phyloP scores from a whole-genome alignment of 805 yeast genomes.

The Wickerhamomyces kurtzmanii region DNA sequence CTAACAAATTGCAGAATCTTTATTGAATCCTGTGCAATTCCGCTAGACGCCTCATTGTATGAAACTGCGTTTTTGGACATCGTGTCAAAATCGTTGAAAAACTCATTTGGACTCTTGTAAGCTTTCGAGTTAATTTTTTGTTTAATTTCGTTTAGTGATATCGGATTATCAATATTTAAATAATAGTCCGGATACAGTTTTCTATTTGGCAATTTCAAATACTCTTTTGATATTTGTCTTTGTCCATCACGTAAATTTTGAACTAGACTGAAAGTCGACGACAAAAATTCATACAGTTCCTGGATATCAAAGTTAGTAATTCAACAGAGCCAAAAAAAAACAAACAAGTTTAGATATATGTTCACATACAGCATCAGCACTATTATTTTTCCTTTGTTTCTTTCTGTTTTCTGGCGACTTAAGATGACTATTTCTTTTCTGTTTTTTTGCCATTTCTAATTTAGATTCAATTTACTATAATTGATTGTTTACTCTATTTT shows the following conservation, averaged over 20 bases:
- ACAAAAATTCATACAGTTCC: slow-evolving; percentile 20
- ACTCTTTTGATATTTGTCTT: slow-evolving; percentile 29
- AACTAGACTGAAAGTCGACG: slow-evolving; percentile 22
- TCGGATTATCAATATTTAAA: slow-evolving; percentile 51
- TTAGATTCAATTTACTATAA: too few relatives aligned
- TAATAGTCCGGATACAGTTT: slow-evolving; percentile 77
- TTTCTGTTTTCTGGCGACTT: background rate
- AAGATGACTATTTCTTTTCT: slow-evolving; percentile 8
- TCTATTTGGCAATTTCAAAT: slow-evolving; percentile 64
- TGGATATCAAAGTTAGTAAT: too few relatives aligned
- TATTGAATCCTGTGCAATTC: slow-evolving; percentile 59
- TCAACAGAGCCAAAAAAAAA: too few relatives aligned
- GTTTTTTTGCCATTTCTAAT: slow-evolving; percentile 7
- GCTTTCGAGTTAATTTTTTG: slow-evolving; percentile 28
- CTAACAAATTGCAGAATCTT: slow-evolving; percentile 47
- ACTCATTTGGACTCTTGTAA: slow-evolving; percentile 25
- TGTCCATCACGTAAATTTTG: slow-evolving; percentile 24
- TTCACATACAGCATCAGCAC: slow-evolving; percentile 5
- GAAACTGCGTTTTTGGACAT: slow-evolving; percentile 64
- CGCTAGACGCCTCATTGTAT: slow-evolving; percentile 58
- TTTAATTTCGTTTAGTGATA: slow-evolving; percentile 60
- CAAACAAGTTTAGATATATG: too few relatives aligned
- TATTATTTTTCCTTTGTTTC: slow-evolving; percentile 12
- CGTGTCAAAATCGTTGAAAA: slow-evolving; percentile 51
- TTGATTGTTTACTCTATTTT: too few relatives aligned